Conservation (phyloP, 2,329 filamentous ascomycete species). For the Harringtonia lauricola region DNA sequence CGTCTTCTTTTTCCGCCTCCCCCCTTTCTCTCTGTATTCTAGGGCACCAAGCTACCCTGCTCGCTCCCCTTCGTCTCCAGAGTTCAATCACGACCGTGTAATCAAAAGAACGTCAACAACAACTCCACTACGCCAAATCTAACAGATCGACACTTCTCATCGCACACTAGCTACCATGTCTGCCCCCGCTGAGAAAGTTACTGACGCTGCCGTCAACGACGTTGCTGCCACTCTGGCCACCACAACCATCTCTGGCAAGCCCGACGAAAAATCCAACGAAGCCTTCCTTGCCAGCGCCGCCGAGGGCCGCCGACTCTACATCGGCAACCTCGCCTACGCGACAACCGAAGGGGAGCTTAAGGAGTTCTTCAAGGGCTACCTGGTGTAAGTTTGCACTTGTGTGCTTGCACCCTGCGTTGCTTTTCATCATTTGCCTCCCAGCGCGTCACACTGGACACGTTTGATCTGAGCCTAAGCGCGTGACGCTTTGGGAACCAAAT, state of each 20-base stretch:
- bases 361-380: constrained; percentile 99
- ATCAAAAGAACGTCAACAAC: constrained; percentile 23
- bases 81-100: constrained; percentile 45
- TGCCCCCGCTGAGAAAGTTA: constrained; percentile 60
- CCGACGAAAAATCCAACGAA: constrained; percentile 59
- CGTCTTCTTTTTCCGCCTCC: constrained; percentile 6
- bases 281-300: constrained; percentile 93
- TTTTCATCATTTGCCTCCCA: not conserved
- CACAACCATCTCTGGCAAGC: constrained; percentile 53
- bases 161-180: constrained; percentile 62
- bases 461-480: too few species aligned
- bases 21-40: constrained; percentile 37
- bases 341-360: constrained; percentile 99
- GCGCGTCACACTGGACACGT: not conserved
- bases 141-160: constrained; percentile 18
- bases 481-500: too few species aligned
- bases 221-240: constrained; percentile 65
- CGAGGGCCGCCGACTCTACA: constrained; percentile 98
- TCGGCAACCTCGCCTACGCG: constrained; percentile 99
- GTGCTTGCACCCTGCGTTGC: too few species aligned
- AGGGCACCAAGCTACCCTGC: constrained; percentile 88
- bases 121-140: constrained; percentile 2
- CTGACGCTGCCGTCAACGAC: constrained; percentile 57
- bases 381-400: constrained; percentile 64
- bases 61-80: constrained; percentile 58